Percentiles rank a stretch among this genome's conserved stretches.
Evolutionary conservation across 306 rosid genomes (phyloP).

Genomic region (Crataegus laevigata): DNA sequence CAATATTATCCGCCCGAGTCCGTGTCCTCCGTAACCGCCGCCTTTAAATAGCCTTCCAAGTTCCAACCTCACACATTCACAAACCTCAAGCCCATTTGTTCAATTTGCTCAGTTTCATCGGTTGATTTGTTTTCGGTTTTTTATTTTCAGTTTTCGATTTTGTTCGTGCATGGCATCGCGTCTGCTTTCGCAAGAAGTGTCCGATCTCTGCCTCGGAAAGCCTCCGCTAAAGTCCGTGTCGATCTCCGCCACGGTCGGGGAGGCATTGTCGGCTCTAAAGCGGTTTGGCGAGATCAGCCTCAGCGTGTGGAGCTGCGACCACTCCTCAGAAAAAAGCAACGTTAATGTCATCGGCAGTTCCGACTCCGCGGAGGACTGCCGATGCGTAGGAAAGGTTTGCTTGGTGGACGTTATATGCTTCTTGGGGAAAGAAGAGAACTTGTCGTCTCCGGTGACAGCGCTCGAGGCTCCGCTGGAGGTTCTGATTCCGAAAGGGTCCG

Average conservation of each 20-base stretch:
- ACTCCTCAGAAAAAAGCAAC: constrained; percentile 20
- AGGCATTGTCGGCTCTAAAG: constrained; percentile 52
- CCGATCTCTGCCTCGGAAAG: constrained; percentile 85
- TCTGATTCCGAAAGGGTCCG: constrained; percentile 19
- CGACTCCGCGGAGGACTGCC: constrained; percentile 21
- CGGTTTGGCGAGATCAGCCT: constrained; percentile 31
- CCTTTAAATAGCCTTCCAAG: background rate
- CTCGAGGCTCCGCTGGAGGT: constrained; percentile 42
- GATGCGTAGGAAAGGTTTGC: constrained; percentile 61
- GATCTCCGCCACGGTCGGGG: constrained; percentile 45
- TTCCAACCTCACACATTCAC: background rate
- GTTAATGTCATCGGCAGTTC: background rate
- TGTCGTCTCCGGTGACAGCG: constrained; percentile 43
- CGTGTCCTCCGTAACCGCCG: background rate
- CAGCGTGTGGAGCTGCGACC: constrained; percentile 73
- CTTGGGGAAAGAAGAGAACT: constrained; percentile 40
- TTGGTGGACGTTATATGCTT: constrained; percentile 54
- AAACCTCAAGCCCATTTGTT: background rate
- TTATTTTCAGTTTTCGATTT: background rate
- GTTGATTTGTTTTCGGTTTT: background rate
- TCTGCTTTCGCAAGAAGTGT: constrained; percentile 39
- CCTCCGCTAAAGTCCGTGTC: constrained; percentile 59
- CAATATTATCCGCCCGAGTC: background rate
- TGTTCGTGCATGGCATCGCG: constrained; percentile 66
- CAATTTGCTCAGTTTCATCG: background rate